A percentile compares a stretch with the other conserved stretches of the same genome.
Conservation (phyloP, 345 rosid species). For the Salix dunnii region DNA sequence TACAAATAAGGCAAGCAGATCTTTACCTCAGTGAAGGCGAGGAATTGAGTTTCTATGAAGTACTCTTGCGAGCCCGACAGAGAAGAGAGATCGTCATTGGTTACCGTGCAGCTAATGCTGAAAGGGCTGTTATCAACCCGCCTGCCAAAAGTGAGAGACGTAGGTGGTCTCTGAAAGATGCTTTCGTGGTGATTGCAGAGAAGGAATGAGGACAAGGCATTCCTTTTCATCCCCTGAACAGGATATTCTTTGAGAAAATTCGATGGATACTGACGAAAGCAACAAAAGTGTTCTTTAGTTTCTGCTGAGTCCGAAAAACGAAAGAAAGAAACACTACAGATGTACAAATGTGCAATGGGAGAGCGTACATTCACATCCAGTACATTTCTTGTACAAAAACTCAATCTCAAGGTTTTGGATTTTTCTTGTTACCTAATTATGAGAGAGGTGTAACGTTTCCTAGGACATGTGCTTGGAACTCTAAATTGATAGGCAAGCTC, state of each 20-base stretch:
- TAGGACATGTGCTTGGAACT: too few species aligned
- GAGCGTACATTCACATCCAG: neutral
- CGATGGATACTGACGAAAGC: too few species aligned
- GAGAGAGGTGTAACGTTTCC: neutral
- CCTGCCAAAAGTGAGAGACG: slow-evolving; percentile 44
- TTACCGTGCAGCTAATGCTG: slow-evolving; percentile 46
- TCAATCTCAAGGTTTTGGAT: neutral
- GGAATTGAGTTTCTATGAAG: slow-evolving; percentile 61
- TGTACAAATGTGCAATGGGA: neutral
- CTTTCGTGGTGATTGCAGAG: slow-evolving; percentile 56
- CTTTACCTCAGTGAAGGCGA: slow-evolving; percentile 55
- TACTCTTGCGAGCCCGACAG: slow-evolving; percentile 51
- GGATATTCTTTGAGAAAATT: neutral
- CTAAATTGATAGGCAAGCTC: too few species aligned
- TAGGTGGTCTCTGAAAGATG: slow-evolving; percentile 52
- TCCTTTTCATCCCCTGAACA: neutral
- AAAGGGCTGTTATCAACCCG: slow-evolving; percentile 63
- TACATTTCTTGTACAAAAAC: neutral
- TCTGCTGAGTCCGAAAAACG: neutral
- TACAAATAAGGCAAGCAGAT: slow-evolving; percentile 62
- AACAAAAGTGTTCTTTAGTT: neutral
- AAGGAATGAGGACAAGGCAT: slow-evolving; percentile 35
- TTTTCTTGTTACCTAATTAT: neutral
- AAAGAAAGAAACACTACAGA: neutral
- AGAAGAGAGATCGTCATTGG: slow-evolving; percentile 67